These are phyloP conservation scores for Penicillium bovifimosum DNA, from an alignment of 495 filamentous ascomycete species.

Conservation along the genomic window DNA sequence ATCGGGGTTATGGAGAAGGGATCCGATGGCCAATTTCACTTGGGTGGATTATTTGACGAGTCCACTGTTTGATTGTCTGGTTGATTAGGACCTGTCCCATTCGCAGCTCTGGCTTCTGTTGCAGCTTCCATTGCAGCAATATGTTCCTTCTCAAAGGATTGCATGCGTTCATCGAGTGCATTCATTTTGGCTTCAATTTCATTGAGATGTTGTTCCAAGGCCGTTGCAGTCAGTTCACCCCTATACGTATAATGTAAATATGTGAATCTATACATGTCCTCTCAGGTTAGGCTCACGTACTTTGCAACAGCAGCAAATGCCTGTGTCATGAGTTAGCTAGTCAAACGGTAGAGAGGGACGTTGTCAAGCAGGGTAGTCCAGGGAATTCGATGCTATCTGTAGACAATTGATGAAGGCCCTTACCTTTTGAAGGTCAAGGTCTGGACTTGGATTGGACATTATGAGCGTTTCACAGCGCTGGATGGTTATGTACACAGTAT, in stretches of 20 bases:
- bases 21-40: slow-evolving; percentile 67
- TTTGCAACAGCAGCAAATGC: slow-evolving; percentile 36
- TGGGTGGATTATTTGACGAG: slow-evolving; percentile 49
- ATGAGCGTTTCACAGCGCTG: background rate
- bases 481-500: too few relatives aligned
- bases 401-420: background rate
- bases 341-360: background rate
- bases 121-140: background rate
- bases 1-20: slow-evolving; percentile 78
- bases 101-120: background rate
- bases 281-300: slow-evolving; percentile 12
- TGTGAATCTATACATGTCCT: background rate
- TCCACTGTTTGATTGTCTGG: slow-evolving; percentile 10
- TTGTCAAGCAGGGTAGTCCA: background rate
- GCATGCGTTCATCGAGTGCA: slow-evolving; percentile 51
- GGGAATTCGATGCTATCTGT: background rate
- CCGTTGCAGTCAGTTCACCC: slow-evolving; percentile 52
- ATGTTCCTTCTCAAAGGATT: slow-evolving; percentile 32
- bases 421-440: background rate
- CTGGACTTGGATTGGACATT: background rate
- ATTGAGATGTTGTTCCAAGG: slow-evolving; percentile 50
- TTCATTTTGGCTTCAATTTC: slow-evolving; percentile 54
- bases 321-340: slow-evolving; percentile 12
- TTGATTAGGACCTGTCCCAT: slow-evolving; percentile 2
- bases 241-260: slow-evolving; percentile 23